These are phyloP conservation scores for Annulohypoxylon moriforme DNA, from an alignment of 495 filamentous ascomycete genomes.

Conservation along the genomic window DNA sequence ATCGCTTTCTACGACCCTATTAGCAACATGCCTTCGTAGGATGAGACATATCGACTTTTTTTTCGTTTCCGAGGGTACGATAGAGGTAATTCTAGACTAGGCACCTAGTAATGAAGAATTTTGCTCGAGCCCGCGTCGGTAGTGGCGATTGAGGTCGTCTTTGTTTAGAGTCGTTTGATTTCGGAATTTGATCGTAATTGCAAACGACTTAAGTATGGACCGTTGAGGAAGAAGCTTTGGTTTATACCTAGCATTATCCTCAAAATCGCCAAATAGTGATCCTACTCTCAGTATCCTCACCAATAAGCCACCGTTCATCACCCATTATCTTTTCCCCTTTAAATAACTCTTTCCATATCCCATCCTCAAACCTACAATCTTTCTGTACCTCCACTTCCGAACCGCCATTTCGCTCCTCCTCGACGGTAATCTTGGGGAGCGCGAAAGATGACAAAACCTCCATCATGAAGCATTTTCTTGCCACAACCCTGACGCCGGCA, in stretches of 20 bases:
- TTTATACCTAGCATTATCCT: constrained; percentile 6
- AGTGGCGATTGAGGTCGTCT: neutral
- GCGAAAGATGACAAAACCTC: constrained; percentile 44
- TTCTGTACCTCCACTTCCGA: constrained; percentile 35
- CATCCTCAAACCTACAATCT: constrained; percentile 53
- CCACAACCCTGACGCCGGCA: constrained; percentile 67
- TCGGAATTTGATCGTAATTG: neutral
- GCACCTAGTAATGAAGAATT: no score
- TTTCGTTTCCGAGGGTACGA: neutral
- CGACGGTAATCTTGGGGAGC: constrained; percentile 31
- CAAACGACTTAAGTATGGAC: neutral
- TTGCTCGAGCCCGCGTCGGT: neutral
- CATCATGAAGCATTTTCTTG: constrained; percentile 55
- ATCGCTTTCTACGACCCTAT: neutral
- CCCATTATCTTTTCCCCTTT: constrained; percentile 68
- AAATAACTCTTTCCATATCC: constrained; percentile 63
- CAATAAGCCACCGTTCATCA: constrained; percentile 71
- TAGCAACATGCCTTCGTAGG: no score
- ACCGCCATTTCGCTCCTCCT: constrained; percentile 11
- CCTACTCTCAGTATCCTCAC: constrained; percentile 64
- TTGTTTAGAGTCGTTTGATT: neutral
- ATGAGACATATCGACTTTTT: no score
- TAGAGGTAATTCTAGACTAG: neutral
- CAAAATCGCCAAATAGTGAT: constrained; percentile 68
- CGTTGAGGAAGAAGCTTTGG: neutral